Evolutionary conservation across 306 rosid genomes (phyloP).

Genomic region (Rosa chinensis): DNA sequence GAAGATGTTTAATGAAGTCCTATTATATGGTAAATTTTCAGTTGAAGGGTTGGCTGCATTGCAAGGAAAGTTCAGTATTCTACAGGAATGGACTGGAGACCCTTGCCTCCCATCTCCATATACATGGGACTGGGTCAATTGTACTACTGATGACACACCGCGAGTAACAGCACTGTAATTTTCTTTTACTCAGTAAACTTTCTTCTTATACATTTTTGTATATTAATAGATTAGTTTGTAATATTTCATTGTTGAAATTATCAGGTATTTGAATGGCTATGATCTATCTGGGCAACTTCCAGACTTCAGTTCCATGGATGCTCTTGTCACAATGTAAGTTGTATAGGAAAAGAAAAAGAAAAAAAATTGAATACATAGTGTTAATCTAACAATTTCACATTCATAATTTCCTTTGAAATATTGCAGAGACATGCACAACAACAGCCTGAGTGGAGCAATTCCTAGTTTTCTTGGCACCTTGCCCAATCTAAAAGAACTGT

Average conservation of each 20-base stretch:
- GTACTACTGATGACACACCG: conserved; percentile 32
- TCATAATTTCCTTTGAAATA: neutral
- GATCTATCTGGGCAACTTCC: conserved; percentile 42
- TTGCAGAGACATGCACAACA: conserved; percentile 41
- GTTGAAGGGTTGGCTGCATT: conserved; percentile 45
- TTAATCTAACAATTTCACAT: neutral
- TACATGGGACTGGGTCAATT: conserved; percentile 51
- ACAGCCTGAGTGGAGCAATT: conserved; percentile 41
- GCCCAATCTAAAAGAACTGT: conserved; percentile 38
- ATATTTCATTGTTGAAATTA: conserved; percentile 25
- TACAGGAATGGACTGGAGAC: conserved; percentile 54
- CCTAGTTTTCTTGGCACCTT: conserved; percentile 45
- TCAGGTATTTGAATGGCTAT: conserved; percentile 42
- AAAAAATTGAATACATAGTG: neutral
- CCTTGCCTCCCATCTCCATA: conserved; percentile 48
- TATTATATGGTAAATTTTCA: neutral
- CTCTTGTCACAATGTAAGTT: conserved; percentile 49
- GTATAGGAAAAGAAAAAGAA: neutral
- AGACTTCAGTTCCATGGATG: conserved; percentile 50
- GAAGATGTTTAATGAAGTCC: neutral
- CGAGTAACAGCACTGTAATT: conserved; percentile 45
- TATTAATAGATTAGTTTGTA: neutral
- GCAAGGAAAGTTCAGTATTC: conserved; percentile 26
- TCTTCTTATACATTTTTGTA: conserved; percentile 1
- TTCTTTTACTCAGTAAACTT: neutral